Evolutionary conservation across 768 basidiomycete species (phyloP), one percentile per base, ranked within the genome.

Genomic region (Pulveroboletus frians): DNA sequence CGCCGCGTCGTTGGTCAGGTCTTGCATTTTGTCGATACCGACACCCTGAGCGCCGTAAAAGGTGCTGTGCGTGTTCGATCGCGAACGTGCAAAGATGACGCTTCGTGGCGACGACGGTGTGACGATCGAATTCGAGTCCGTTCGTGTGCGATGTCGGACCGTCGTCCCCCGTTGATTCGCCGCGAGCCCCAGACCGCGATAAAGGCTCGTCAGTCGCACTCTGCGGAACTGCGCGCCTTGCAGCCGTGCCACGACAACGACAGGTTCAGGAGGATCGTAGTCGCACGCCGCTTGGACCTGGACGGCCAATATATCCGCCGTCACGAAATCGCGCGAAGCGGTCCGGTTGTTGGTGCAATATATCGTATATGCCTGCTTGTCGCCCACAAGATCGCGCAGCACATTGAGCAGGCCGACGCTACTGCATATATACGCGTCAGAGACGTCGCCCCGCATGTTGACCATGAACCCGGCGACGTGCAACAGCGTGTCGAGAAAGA

Each of bases 381-480:
- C 62, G 52, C 75, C 71, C 34, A 82, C 50, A 2, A 69, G 54
- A 15, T 70, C 60, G 2, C 76, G 69, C 1, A 85, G 57, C 5
- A 80, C 58, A 47, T 74, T 73, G 36, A 84, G 68, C 5, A 70
- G 58, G 14, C 72, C 76, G 27, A 85, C 70, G 20, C 75, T 71
- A 26, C 67, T 75, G 70, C 86, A 88, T 46, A 89, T 83, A 60
- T 77, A 83, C 1, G 75, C 81, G 46, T 84, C 76, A 23, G 76
- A 68, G 21, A 69, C 46, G 9, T 68, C 63, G 8, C 75, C 77
- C 35, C 73, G 75, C 58, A 80, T 60, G 62, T 88, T 89, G 21
- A 79, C 75, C 30, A 87, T 67, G 64, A 88, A 85, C 3, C 87
- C 87, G 0, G 85, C 79, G 32, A 78, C 73, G 50, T 88, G 87